phyloP scores from a whole-genome alignment of 2,329 filamentous ascomycete species.

The Trichoderma oligosporum region DNA sequence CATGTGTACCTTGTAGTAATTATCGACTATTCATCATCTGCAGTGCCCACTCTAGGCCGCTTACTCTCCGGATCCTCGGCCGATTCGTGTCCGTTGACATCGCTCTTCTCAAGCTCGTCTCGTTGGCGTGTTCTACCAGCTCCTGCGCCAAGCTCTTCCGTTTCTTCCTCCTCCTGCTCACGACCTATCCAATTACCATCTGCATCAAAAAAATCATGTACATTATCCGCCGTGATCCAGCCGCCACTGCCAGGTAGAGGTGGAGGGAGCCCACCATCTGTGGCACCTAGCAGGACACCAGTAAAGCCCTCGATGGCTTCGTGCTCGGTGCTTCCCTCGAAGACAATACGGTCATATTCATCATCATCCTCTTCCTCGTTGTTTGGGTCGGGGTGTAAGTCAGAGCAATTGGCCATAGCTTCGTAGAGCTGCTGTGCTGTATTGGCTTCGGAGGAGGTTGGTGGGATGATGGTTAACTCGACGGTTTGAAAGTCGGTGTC shows the following conservation, averaged over 20 bases:
- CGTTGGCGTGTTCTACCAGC: constrained; percentile 47
- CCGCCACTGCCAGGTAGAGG: constrained; percentile 70
- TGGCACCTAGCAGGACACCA: constrained; percentile 49
- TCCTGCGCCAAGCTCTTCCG: constrained; percentile 57
- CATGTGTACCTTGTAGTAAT: background rate
- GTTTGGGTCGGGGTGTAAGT: constrained; percentile 69
- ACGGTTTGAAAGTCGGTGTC: constrained; percentile 64
- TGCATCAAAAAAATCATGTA: constrained; percentile 76
- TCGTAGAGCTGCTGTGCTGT: constrained; percentile 51
- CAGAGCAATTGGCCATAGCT: constrained; percentile 70
- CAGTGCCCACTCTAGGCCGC: constrained; percentile 39
- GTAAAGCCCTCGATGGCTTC: constrained; percentile 55
- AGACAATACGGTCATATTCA: constrained; percentile 52
- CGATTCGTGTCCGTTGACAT: constrained; percentile 42
- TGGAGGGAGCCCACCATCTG: constrained; percentile 54
- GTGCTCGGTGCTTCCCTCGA: constrained; percentile 49
- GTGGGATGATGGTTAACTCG: constrained; percentile 64
- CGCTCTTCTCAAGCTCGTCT: constrained; percentile 46
- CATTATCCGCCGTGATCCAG: constrained; percentile 91
- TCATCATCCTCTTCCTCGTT: constrained; percentile 57
- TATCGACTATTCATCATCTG: background rate
- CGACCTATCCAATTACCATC: constrained; percentile 71
- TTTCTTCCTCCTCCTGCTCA: constrained; percentile 37
- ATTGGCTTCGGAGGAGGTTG: constrained; percentile 24
- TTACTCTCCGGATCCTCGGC: constrained; percentile 45